Evolutionary conservation across 768 basidiomycete genomes (phyloP).

Genomic region (Tricholoma sp.): DNA sequence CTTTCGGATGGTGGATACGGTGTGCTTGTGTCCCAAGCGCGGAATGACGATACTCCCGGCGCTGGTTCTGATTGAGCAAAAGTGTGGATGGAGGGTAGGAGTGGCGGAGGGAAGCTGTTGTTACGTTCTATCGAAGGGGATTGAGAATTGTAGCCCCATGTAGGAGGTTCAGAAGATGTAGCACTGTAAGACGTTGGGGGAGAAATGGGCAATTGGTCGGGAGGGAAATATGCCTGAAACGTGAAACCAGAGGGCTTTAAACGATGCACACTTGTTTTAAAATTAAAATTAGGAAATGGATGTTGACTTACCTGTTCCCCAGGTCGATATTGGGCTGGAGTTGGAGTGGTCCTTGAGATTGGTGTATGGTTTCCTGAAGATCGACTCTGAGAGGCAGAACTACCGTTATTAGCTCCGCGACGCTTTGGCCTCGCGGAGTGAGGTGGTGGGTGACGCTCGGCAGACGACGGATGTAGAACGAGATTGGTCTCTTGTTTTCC

Average conservation of each 20-base stretch:
- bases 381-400: slow-evolving; percentile 29
- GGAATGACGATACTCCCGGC: slow-evolving; percentile 37
- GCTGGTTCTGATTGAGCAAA: slow-evolving; percentile 30
- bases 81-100: slow-evolving; percentile 50
- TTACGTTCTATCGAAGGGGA: slow-evolving; percentile 39
- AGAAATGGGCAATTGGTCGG: slow-evolving; percentile 39
- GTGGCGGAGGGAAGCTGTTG: slow-evolving; percentile 43
- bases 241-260: slow-evolving; percentile 38
- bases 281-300: slow-evolving; percentile 11
- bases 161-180: slow-evolving; percentile 38
- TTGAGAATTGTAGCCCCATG: slow-evolving; percentile 51
- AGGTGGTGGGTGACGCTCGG: slow-evolving; percentile 65
- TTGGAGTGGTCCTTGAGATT: slow-evolving; percentile 41
- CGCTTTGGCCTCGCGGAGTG: slow-evolving; percentile 37
- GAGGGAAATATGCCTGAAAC: slow-evolving; percentile 40
- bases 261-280: slow-evolving; percentile 15
- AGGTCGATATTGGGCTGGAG: slow-evolving; percentile 38
- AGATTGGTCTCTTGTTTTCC: slow-evolving; percentile 83
- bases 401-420: slow-evolving; percentile 36
- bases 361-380: slow-evolving; percentile 43
- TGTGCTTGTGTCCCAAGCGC: slow-evolving; percentile 42
- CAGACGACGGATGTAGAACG: slow-evolving; percentile 79
- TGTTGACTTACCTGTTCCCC: slow-evolving; percentile 39
- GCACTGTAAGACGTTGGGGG: slow-evolving; percentile 36
- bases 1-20: slow-evolving; percentile 30